Conservation (phyloP, 129 eudicot genomes). For the Erigeron canadensis region DNA sequence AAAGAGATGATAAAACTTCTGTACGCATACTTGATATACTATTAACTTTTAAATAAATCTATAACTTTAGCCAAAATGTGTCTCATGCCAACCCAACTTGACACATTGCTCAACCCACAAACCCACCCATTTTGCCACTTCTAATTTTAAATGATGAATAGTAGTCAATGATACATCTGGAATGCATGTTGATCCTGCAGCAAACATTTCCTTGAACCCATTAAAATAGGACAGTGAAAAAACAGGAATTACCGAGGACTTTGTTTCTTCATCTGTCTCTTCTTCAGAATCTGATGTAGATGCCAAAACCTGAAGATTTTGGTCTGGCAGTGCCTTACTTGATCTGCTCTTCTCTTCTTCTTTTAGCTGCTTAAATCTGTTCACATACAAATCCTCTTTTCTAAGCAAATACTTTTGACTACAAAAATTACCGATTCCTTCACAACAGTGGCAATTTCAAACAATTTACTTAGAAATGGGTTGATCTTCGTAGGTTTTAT, state of each 20-base stretch:
- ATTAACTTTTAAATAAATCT: too few species aligned
- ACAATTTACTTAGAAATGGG: neutral
- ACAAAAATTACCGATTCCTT: neutral
- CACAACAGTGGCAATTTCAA: neutral
- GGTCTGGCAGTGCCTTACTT: slow-evolving; percentile 56
- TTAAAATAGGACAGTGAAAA: neutral
- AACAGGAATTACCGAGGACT: slow-evolving; percentile 47
- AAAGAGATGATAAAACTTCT: neutral
- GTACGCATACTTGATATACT: too few species aligned
- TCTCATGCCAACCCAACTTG: neutral
- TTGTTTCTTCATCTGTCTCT: slow-evolving; percentile 47
- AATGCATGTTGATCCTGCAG: neutral
- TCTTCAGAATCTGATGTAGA: slow-evolving; percentile 63
- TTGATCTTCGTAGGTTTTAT: neutral
- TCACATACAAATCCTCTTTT: slow-evolving; percentile 14
- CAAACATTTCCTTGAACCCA: neutral
- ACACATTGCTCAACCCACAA: neutral
- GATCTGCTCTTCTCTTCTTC: slow-evolving; percentile 58
- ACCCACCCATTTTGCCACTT: neutral
- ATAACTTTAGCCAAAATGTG: neutral
- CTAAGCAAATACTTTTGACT: slow-evolving; percentile 22
- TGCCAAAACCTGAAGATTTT: slow-evolving; percentile 47
- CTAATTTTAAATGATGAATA: neutral
- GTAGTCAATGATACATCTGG: neutral
- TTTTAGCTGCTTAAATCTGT: slow-evolving; percentile 77